These are phyloP conservation scores for Citrus australasica DNA, from an alignment of 345 rosid genomes.

Conservation along the genomic window DNA sequence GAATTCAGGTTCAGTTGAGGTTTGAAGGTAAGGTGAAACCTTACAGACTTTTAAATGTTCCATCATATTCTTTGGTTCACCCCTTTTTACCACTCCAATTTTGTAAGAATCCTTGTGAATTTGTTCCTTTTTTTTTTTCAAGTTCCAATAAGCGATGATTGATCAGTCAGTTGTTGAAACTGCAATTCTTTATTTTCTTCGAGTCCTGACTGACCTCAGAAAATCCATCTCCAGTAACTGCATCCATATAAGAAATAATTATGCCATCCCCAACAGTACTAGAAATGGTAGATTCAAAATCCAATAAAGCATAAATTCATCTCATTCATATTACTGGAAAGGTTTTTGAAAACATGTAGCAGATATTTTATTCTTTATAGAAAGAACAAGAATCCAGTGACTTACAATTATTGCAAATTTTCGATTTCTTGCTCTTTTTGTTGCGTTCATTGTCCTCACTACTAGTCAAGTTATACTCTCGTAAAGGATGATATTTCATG, in stretches of 20 bases:
- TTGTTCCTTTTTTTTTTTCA: neutral
- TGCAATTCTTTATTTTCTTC: neutral
- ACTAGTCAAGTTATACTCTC: slow-evolving; percentile 30
- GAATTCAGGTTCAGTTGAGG: slow-evolving; percentile 10
- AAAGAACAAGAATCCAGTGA: slow-evolving; percentile 4
- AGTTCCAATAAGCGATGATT: neutral
- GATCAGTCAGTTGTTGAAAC: neutral
- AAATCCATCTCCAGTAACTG: neutral
- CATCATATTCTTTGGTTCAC: slow-evolving; percentile 5
- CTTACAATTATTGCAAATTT: slow-evolving; percentile 20
- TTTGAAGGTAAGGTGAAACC: slow-evolving; percentile 32
- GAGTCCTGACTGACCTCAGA: neutral
- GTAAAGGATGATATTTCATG: slow-evolving; percentile 76
- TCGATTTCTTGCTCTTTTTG: slow-evolving; percentile 47
- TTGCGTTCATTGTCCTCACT: slow-evolving; percentile 22
- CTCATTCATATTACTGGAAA: neutral
- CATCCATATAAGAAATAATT: neutral
- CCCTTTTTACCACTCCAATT: neutral
- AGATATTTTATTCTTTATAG: neutral
- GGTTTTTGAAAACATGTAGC: neutral
- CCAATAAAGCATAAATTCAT: neutral
- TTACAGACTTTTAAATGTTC: slow-evolving; percentile 16
- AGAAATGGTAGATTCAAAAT: neutral
- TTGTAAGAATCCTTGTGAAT: neutral
- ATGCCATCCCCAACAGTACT: neutral